Evolutionary conservation across 768 basidiomycete genomes (phyloP), one percentile per base, ranked within the genome.

Genomic region (Lentinula detonsa): DNA sequence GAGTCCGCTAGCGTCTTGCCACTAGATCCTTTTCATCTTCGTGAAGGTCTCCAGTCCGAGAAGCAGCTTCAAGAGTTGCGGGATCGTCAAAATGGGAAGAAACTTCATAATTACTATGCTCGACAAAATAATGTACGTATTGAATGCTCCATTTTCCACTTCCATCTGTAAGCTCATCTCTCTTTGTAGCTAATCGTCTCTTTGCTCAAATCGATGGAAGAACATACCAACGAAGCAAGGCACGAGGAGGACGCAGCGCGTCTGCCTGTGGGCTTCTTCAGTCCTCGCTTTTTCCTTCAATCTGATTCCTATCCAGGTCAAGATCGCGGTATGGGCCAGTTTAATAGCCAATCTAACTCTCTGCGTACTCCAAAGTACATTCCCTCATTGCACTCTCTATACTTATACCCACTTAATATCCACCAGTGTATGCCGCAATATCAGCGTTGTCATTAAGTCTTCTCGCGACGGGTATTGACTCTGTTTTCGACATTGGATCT

Each of bases 391-490:
- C 11, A 16, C 33, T 53, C 37, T 46, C 31, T 61, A 43, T 60
- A 13, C 18, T 23, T 15, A 21, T 35, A 55, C 31, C 59, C 64
- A 34, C 66, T 42, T 23, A 23, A 46, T 6, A 49, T 48, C 59
- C 37, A 57, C 1, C 65, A 94, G 91, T 99, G 67, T 99, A 98
- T 70, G 96, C 92, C 11, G 96, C 97, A 11, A 81, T 92, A 55
- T 90, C 91, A 2, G 88, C 93, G 1, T 64, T 83, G 4, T 96
- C 94, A 0, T 76, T 99, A 4, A 93, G 95, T 6, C 78, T 98
- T 53, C 82, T 98, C 61, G 94, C 94, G 9, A 96, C 94, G 2
- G 90, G 83, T 8, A 89, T 95, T 68, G 96, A 98, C 70, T 86
- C 95, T 13, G 78, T 91, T 21, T 92, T 88, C 68, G 93, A 95